Base-by-base conservation (phyloP, 2,329 filamentous ascomycete species). In the Diaporthe ilicicola region DNA sequence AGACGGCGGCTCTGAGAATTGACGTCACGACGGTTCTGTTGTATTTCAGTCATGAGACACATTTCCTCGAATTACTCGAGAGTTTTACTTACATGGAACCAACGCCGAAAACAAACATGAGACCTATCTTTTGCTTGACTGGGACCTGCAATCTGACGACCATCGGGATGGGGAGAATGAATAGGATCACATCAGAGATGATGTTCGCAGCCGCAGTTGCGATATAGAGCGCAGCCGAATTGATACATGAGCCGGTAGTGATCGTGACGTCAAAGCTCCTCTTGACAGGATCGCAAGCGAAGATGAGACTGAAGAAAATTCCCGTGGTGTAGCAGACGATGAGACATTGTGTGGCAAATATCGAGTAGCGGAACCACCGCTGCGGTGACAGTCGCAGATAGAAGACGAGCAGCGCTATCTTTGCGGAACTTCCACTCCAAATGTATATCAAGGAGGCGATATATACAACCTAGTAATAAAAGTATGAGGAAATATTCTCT, bases 201-300 rank as follows among this genome's bases (percentile, higher is more conserved):
- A 87, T 84, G 70, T 86, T 86, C 22, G 84, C 77, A 3, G 80
- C 82, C 0, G 85, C 84, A 17, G 85, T 86, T 44, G 82, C 80
- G 39, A 87, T 82, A 74, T 86, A 87, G 32, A 87, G 81, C 1
- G 81, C 77, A n/a, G 84, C 80, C 27, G 82, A 80, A 56, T 85
- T 78, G 51, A 88, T 78, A 70, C 86, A 88, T n/a, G 56, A 76
- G 71, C 73, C 84, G 72, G 54, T 77, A 50, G 70, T 72, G 7
- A 79, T 74, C 3, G 69, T 73, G 0, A 78, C 53, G 32, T 82
- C 77, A 76, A 78, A 84, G 7, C 75, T 76, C 17, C 74, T 78
- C 6, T 74, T 72, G 13, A 83, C 72, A 0, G 82, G 83, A 0
- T 70, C 72, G 73, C 83, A 84, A 1, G 80, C 78, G 44, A 84